Conservation (phyloP, 192 early-diverging fungal genomes). For the Physocladia obscura region DNA sequence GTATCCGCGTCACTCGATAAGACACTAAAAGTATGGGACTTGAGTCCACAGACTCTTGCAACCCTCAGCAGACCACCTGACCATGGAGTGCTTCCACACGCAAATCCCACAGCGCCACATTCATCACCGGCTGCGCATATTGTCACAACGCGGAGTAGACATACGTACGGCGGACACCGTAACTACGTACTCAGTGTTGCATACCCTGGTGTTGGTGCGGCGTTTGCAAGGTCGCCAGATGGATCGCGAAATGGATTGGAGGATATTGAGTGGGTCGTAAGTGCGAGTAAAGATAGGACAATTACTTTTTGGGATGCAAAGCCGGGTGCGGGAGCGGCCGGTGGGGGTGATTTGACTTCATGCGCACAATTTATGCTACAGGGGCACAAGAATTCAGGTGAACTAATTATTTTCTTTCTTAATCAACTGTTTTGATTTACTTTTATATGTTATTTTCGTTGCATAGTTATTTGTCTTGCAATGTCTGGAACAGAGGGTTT, state of each 20-base stretch:
- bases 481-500: conserved; percentile 75
- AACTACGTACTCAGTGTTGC: conserved; percentile 98
- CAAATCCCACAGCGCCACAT: conserved; percentile 8
- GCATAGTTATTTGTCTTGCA: conserved; percentile 85
- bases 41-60: conserved; percentile 44
- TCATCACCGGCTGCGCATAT: conserved; percentile 16
- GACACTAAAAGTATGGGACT: conserved; percentile 90
- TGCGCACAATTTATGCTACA: conserved; percentile 62
- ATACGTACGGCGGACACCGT: conserved; percentile 69
- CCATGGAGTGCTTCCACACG: conserved; percentile 16
- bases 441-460: background rate
- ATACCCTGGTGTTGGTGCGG: conserved; percentile 31
- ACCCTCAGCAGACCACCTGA: conserved; percentile 27
- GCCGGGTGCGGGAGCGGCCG: conserved; percentile 50
- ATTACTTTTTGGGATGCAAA: conserved; percentile 93
- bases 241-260: conserved; percentile 17
- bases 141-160: conserved; percentile 44
- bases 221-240: conserved; percentile 24
- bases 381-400: conserved; percentile 96
- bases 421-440: background rate
- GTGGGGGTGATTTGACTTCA: conserved; percentile 15
- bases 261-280: conserved; percentile 79
- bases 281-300: conserved; percentile 86
- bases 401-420: background rate
- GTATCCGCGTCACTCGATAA: conserved; percentile 91